Evolutionary conservation across 768 basidiomycete species (phyloP), one percentile per base, ranked within the genome.

Genomic region (Calocybe gangraenosa): DNA sequence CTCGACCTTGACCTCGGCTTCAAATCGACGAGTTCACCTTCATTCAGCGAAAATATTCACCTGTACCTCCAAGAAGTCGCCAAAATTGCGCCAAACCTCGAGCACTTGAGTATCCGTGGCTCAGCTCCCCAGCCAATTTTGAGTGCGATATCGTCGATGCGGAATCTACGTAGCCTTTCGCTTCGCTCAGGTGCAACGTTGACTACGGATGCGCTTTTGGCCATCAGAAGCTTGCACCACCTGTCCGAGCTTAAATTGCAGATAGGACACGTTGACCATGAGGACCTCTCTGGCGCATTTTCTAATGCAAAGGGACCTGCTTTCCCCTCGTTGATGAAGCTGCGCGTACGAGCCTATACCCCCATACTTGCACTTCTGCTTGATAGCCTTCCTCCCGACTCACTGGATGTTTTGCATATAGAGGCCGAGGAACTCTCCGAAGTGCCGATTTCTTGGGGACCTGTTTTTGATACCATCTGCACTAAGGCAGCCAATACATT

Each of bases 211-310:
- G 65, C 68, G 9, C 47, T 78, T 15, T 48, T 62, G 42, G 61
- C 67, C 2, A 53, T 76, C 32, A 62, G 65, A 15, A 46, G 48
- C 15, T 67, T 76, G 19, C 68, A 69, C 7, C 32, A 35, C 22
- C 65, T 78, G 44, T 46, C 44, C 17, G 60, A 72, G 33, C 62
- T 79, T 25, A 67, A 75, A 44, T 42, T 78, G 8, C 75, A 79
- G 43, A 71, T 67, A 1, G 60, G 65, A 8, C 65, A 66, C 49
- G 49, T 78, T 20, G 59, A 62, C 18, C 23, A 49, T 3, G 57
- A 65, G 22, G 50, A 54, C 7, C 36, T 68, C 20, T 30, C 53
- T 23, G 43, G 57, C 22, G 25, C 52, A 4, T 37, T 23, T 42
- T 55, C 40, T 39, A 20, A 38, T 19, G 11, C 40, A n/a, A 30